A percentile compares a stretch with the other conserved stretches of the same genome.
Conservation (phyloP, 2,329 filamentous ascomycete genomes). For the Aspergillus pseudoterreus region DNA sequence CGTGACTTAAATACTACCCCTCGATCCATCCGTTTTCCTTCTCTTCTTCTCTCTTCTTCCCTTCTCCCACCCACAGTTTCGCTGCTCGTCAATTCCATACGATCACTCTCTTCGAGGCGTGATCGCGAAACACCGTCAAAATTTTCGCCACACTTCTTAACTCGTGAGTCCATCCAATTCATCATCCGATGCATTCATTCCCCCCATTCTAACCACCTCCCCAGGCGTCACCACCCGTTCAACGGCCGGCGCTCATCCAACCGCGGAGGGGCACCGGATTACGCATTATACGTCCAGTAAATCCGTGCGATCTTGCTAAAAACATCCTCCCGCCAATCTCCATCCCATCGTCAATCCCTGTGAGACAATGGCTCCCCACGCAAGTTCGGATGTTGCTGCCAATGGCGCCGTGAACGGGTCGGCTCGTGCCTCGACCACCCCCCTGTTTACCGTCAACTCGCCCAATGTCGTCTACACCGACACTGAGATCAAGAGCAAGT, state of each 20-base stretch:
- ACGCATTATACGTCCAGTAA: conserved; percentile 46
- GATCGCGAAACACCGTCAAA: conserved; percentile 69
- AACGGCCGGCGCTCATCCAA: conserved; percentile 92
- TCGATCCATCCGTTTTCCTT: conserved; percentile 6
- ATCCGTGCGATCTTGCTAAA: conserved; percentile 19
- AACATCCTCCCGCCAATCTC: conserved; percentile 51
- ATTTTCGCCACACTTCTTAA: conserved; percentile 99
- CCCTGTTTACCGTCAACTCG: conserved; percentile 81
- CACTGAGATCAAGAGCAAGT: conserved; percentile 83
- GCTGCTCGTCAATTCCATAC: conserved; percentile 29
- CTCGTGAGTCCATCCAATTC: conserved; percentile 63
- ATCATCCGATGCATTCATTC: not conserved
- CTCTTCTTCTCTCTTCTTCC: not conserved
- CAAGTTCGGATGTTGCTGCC: conserved; percentile 56
- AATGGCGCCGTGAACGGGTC: conserved; percentile 55
- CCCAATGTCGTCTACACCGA: conserved; percentile 91
- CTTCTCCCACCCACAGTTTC: conserved; percentile 5
- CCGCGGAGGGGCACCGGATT: conserved; percentile 72
- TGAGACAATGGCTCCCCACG: conserved; percentile 85
- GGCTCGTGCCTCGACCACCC: conserved; percentile 40
- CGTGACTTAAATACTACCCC: conserved; percentile 6
- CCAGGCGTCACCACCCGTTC: conserved; percentile 89
- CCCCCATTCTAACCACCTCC: conserved; percentile 1
- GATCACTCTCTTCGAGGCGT: conserved; percentile 52
- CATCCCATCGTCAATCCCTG: conserved; percentile 22